These are phyloP conservation scores for Lepraria neglecta DNA, from an alignment of 495 filamentous ascomycete genomes.

Conservation along the genomic window DNA sequence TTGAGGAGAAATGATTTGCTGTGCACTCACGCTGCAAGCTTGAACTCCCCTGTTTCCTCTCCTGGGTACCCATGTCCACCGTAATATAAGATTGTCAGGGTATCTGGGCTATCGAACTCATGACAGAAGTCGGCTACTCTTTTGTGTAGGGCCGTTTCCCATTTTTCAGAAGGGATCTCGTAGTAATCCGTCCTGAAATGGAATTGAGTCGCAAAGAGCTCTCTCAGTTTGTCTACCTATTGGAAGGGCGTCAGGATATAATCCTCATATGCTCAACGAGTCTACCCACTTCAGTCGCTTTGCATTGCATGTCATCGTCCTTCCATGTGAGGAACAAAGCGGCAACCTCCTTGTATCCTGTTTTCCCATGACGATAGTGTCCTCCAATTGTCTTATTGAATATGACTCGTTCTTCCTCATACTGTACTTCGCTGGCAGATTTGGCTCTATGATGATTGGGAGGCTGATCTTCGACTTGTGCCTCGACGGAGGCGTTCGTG, in stretches of 20 bases:
- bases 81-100: constrained; percentile 29
- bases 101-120: constrained; percentile 27
- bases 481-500: background rate
- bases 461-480: background rate
- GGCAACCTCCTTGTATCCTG: constrained; percentile 46
- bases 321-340: constrained; percentile 50
- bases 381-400: constrained; percentile 29
- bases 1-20: background rate
- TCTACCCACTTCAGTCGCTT: constrained; percentile 22
- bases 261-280: too few species aligned
- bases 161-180: constrained; percentile 26
- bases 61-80: constrained; percentile 28
- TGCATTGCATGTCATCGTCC: constrained; percentile 46
- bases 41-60: constrained; percentile 24
- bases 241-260: background rate
- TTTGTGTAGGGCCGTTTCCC: constrained; percentile 24
- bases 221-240: constrained; percentile 23
- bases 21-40: constrained; percentile 26
- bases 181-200: constrained; percentile 26
- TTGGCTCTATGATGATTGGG: background rate
- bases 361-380: constrained; percentile 25
- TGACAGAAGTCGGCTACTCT: constrained; percentile 23
- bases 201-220: constrained; percentile 23
- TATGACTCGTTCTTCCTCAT: constrained; percentile 21
- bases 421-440: background rate